Base-by-base conservation (phyloP, 495 filamentous ascomycete genomes). In the Neurospora pannonica region DNA sequence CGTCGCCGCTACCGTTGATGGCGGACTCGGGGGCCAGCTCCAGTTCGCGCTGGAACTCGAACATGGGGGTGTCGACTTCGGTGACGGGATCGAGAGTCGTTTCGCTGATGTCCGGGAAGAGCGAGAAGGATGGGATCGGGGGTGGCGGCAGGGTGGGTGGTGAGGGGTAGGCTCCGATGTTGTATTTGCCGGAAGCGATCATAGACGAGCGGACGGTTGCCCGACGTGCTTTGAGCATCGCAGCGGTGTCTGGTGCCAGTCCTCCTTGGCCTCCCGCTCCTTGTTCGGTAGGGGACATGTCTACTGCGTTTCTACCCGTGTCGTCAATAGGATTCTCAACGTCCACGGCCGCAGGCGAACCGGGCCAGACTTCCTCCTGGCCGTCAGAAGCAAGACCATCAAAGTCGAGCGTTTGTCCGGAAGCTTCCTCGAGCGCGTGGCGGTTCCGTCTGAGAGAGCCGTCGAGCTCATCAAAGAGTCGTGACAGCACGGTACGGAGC, bases 51-150 rank as follows among this genome's bases (percentile, higher is more conserved):
- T 72, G 43, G 28, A 78, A 77, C 37, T n/a, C 54, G 5, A 31
- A 19, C 31, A 67, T 19, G 24, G 78, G 80, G 28, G 79, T 82
- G 31, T 76, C 74, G 2, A 75, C 73, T 71, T 79, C 80, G 19
- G 78, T 78, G 3, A 77, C 77, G 3, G 78, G 75, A 43, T 79
- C 80, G 46, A 82, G 72, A 39, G 78, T 79, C 13, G 24, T 67
- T 36, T 67, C 54, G 38, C 75, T 74, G 2, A 75, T 72, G 71
- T 79, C 80, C 19, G 79, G 79, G 6, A 77, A 76, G 2, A 77
- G 75, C 37, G 78, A 79, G 40, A 82, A 71, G 60, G 78, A 78
- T 28, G 79, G 79, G 5, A 78, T 74, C 17, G 80, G 78, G 36
- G 75, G n/a, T 70, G 48, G 9, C 54, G 40, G 46, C 38, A 24